Evolutionary conservation across 305 asterid genomes (phyloP).

Genomic region (Fraxinus albicans): DNA sequence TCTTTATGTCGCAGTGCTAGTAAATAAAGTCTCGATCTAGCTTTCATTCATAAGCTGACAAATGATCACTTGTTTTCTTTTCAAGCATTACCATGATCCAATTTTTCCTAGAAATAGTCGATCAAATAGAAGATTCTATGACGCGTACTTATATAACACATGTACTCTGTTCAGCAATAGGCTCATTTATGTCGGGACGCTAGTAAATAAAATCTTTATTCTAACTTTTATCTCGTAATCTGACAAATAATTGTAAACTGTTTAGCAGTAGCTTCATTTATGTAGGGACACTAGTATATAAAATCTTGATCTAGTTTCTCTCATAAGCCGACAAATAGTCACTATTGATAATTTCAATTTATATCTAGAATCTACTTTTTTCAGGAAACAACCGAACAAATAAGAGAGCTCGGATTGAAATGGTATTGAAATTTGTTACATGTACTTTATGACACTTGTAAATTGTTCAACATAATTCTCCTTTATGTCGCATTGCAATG

Average conservation of each 20-base stretch:
- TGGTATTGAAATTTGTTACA: background rate
- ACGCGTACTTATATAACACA: no score
- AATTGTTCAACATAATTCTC: background rate
- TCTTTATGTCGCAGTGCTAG: background rate
- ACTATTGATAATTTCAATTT: background rate
- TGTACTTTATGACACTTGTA: background rate
- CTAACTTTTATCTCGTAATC: background rate
- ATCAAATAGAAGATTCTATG: no score
- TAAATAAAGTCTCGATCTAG: background rate
- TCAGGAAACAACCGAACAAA: background rate
- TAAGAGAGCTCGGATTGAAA: background rate
- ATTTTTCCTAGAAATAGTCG: background rate
- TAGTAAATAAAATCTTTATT: no score
- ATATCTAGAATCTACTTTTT: background rate
- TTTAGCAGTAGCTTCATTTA: background rate
- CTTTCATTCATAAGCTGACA: background rate
- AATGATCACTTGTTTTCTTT: background rate
- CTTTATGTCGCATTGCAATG: background rate
- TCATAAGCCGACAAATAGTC: background rate
- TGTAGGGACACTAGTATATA: background rate
- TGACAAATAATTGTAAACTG: background rate
- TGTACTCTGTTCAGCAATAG: background rate
- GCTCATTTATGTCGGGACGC: background rate
- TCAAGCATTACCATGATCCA: background rate
- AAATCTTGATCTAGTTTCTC: background rate